Evolutionary conservation across 495 filamentous ascomycete species (phyloP), one percentile per base, ranked within the genome.

Genomic region (Rusavskia elegans): DNA sequence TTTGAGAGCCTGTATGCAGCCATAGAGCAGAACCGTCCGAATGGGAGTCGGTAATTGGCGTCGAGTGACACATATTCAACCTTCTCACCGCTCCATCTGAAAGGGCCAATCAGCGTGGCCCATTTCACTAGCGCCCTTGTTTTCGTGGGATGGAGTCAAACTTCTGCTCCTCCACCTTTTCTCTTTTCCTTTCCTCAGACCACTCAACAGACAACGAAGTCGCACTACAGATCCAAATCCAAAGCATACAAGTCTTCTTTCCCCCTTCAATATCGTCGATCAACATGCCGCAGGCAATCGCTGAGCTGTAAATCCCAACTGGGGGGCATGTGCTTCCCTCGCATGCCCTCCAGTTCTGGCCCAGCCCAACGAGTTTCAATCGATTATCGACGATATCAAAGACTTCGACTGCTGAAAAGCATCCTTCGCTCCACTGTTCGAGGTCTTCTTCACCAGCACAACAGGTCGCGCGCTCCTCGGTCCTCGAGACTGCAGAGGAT

Each of bases 261-360:
- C 55, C 45, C 49, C 52, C 50, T 63, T 57, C 73, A 76, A 79
- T 82, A 85, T 83, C 80, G 87, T 93, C 85, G 80, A 87, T 74
- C 73, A 78, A 79, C 72, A 82, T 81, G 81, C 84, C 82, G 70
- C 77, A 84, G 84, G 84, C 84, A 71, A 77, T 87, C 84, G 85
- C 80, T 87, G 85, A 83, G 85, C 86, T 93, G 84, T 93, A 85
- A 88, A 85, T 70, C 72, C 77, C 79, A 82, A 80, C 87, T 89
- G 83, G 80, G 81, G 82, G 74, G 74, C 70, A 63, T 74, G 73
- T 66, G 62, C 71, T 71, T 73, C 72, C 67, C 38, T 21, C 48
- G 77, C 75, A 77, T 63, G 79, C 78, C 82, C 81, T 82, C 78
- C 85, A 89, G 86, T 79, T 75, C 74, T 68, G 69, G 52, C 38